Evolutionary conservation across 2,329 filamentous ascomycete species (phyloP).

Genomic region (Fusarium neocosmosporiellum): DNA sequence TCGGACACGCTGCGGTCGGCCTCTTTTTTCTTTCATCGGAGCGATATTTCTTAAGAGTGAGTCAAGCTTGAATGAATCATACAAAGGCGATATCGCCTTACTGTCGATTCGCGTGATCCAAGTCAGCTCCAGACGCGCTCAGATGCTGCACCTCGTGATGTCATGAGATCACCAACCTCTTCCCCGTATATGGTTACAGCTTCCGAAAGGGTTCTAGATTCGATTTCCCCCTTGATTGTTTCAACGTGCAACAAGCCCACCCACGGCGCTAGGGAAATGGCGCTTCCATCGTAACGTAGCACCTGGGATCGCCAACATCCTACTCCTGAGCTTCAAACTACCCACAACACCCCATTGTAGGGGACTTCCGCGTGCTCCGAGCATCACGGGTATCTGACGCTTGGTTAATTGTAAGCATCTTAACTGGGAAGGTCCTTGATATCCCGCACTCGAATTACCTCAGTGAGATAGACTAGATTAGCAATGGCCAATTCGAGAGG

Average conservation of each 20-base stretch:
- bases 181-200: background rate
- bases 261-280: background rate
- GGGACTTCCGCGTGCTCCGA: background rate
- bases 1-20: constrained; percentile 15
- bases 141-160: background rate
- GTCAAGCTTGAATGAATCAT: constrained; percentile 10
- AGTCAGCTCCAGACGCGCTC: background rate
- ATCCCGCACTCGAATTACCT: constrained; percentile 6
- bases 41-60: background rate
- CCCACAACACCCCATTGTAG: constrained; percentile 6
- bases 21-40: background rate
- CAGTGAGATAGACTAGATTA: constrained; percentile 18
- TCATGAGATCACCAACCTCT: background rate
- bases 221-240: background rate
- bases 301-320: background rate
- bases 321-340: background rate
- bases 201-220: background rate
- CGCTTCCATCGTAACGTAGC: constrained; percentile 4
- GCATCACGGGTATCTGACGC: constrained; percentile 14
- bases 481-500: background rate
- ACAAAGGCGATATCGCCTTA: background rate
- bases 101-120: background rate
- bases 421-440: constrained; percentile 30
- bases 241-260: background rate
- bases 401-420: constrained; percentile 15